phyloP scores from a whole-genome alignment of 495 filamentous ascomycete genomes.

The Aspergillus taichungensis region DNA sequence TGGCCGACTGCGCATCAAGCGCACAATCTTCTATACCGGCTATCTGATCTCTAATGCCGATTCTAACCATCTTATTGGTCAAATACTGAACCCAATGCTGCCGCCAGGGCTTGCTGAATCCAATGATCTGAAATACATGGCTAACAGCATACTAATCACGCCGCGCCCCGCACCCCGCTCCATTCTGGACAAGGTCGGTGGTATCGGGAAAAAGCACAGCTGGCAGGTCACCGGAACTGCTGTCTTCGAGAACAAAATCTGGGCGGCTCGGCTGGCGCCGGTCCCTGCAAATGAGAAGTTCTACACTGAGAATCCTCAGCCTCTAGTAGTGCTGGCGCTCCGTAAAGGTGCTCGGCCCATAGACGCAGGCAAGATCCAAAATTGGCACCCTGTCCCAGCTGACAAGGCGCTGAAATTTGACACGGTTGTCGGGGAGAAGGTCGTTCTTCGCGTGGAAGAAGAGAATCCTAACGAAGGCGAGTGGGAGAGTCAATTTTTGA shows the following conservation, averaged over 20 bases:
- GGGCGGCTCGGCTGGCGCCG: conserved; percentile 74
- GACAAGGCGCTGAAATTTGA: conserved; percentile 64
- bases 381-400: conserved; percentile 69
- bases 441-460: conserved; percentile 68
- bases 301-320: conserved; percentile 66
- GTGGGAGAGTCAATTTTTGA: conserved; percentile 47
- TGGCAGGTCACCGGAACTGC: conserved; percentile 78
- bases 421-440: conserved; percentile 78
- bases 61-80: conserved; percentile 57
- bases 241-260: conserved; percentile 67
- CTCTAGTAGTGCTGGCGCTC: conserved; percentile 68
- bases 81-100: conserved; percentile 50
- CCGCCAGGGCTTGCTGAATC: conserved; percentile 36
- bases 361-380: conserved; percentile 73
- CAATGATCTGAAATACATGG: conserved; percentile 71
- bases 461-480: conserved; percentile 48
- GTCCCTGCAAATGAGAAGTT: conserved; percentile 52
- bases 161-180: conserved; percentile 56
- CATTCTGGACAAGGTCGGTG: conserved; percentile 74
- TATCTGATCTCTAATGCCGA: conserved; percentile 70
- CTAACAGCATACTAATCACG: conserved; percentile 84
- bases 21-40: conserved; percentile 87
- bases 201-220: conserved; percentile 67
- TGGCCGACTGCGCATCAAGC: conserved; percentile 60
- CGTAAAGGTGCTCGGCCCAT: conserved; percentile 63